phyloP scores from a whole-genome alignment of 2,329 filamentous ascomycete species.

The Aspergillus versicolor region DNA sequence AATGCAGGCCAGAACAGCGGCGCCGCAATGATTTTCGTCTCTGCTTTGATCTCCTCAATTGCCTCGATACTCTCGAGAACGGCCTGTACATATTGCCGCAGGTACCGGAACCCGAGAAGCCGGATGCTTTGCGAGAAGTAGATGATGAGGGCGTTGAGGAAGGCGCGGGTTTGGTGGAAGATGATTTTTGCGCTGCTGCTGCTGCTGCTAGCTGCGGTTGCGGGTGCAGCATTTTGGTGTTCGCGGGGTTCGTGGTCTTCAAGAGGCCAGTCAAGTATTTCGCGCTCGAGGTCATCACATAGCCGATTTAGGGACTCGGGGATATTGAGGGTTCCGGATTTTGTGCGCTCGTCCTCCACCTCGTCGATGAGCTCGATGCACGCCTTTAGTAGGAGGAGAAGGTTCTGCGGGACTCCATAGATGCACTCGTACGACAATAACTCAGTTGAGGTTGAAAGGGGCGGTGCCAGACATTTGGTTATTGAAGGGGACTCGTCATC shows the following conservation, averaged over 20 bases:
- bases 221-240: not conserved
- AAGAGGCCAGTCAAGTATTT: slow-evolving; percentile 10
- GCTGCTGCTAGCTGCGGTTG: not conserved
- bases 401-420: slow-evolving; percentile 5
- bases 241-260: not conserved
- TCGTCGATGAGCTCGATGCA: slow-evolving; percentile 9
- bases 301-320: not conserved
- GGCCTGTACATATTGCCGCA: slow-evolving; percentile 2
- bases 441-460: not conserved
- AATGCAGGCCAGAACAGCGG: slow-evolving; percentile 13
- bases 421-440: slow-evolving; percentile 6
- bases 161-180: slow-evolving; percentile 1
- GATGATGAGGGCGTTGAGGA: slow-evolving; percentile 10
- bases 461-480: not conserved
- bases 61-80: slow-evolving; percentile 11
- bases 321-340: not conserved
- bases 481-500: not conserved
- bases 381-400: slow-evolving; percentile 2
- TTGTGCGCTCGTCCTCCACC: not conserved
- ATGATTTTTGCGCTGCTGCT: slow-evolving; percentile 2
- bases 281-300: slow-evolving; percentile 5
- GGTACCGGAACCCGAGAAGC: slow-evolving; percentile 5
- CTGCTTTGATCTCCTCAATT: slow-evolving; percentile 5
- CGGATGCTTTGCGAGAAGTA: slow-evolving; percentile 9
- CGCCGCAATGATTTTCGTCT: not conserved